Evolutionary conservation across 2,329 filamentous ascomycete genomes (phyloP).

Genomic region (Cladophialophora bantiana): DNA sequence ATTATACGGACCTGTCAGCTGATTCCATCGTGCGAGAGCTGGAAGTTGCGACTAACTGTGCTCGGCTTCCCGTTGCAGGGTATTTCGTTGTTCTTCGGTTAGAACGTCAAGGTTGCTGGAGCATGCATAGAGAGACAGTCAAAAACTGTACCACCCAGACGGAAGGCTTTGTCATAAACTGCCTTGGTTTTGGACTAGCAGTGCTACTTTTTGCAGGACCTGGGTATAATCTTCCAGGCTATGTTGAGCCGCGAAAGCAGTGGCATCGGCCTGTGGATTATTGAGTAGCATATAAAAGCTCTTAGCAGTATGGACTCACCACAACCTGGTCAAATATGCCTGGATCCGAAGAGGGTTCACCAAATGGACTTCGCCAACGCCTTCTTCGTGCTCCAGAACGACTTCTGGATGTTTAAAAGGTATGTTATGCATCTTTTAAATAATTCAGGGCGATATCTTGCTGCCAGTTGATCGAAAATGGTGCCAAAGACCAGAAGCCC

Average conservation of each 20-base stretch:
- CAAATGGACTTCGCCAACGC: background rate
- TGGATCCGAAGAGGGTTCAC: background rate
- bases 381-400: background rate
- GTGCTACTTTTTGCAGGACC: constrained; percentile 58
- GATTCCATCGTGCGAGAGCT: background rate
- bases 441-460: constrained; percentile 3
- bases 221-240: constrained; percentile 51
- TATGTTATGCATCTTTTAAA: background rate
- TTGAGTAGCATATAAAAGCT: background rate
- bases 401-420: background rate
- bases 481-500: background rate
- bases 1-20: constrained; percentile 52
- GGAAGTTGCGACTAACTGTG: background rate
- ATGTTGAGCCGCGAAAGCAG: background rate
- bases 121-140: constrained; percentile 27
- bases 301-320: background rate
- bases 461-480: background rate
- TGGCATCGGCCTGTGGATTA: background rate
- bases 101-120: constrained; percentile 59
- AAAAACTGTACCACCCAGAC: background rate
- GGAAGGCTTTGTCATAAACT: background rate
- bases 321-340: background rate
- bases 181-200: constrained; percentile 60
- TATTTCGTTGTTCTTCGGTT: constrained; percentile 52
- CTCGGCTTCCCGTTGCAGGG: constrained; percentile 50